phyloP scores from a whole-genome alignment of 495 filamentous ascomycete genomes.

The Aspergillus conjunctus region DNA sequence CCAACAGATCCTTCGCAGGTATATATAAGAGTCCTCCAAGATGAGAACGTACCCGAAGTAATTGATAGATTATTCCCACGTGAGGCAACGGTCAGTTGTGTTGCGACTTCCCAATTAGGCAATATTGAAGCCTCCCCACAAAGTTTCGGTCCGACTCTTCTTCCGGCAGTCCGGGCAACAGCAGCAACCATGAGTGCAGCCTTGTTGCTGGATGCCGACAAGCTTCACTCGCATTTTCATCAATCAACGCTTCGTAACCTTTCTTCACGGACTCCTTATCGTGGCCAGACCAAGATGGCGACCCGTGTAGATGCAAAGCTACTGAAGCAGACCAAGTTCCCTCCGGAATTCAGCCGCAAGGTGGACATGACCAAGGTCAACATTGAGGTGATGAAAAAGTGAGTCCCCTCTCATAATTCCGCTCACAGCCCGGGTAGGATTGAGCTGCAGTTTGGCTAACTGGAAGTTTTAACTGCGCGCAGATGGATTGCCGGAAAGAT shows the following conservation, averaged over 20 bases:
- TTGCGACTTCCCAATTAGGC: conserved; percentile 19
- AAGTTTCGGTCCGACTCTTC: conserved; percentile 21
- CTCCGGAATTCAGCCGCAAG: conserved; percentile 89
- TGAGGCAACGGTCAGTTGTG: neutral
- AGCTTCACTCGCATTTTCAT: conserved; percentile 16
- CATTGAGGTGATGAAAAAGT: conserved; percentile 97
- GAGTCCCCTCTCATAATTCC: conserved; percentile 27
- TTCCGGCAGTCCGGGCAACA: conserved; percentile 17
- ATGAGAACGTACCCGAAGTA: neutral
- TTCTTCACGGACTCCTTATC: neutral
- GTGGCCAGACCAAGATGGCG: conserved; percentile 56
- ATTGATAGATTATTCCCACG: neutral
- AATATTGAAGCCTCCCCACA: conserved; percentile 20
- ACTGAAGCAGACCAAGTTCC: conserved; percentile 88
- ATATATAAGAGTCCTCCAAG: neutral
- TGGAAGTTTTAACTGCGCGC: conserved; percentile 5
- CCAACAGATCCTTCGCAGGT: neutral
- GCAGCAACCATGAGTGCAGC: conserved; percentile 21
- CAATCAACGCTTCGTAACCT: neutral
- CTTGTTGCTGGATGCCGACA: conserved; percentile 9
- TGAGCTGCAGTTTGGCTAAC: conserved; percentile 16
- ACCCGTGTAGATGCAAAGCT: conserved; percentile 82
- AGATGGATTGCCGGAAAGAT: conserved; percentile 94
- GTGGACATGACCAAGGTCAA: conserved; percentile 98
- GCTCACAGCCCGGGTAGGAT: conserved; percentile 8